A percentile compares a stretch with the other conserved stretches of the same genome.
phyloP scores from a whole-genome alignment of 495 filamentous ascomycete species.

The Emericellopsis terricola region DNA sequence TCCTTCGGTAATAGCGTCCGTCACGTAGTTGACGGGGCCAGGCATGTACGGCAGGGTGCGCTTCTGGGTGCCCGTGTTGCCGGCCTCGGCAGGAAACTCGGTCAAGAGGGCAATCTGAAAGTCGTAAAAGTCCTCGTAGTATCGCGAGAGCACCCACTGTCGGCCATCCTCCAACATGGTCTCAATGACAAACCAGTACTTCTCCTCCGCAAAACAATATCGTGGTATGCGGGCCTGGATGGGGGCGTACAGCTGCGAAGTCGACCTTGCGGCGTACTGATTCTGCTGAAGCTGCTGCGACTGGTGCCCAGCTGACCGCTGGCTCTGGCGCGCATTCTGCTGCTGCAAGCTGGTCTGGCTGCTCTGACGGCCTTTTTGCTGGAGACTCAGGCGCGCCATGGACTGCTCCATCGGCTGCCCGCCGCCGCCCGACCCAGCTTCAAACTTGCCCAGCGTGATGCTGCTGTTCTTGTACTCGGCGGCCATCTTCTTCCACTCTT shows the following conservation, averaged over 20 bases:
- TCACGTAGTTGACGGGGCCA: slow-evolving; percentile 92
- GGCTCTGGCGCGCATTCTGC: background rate
- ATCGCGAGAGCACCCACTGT: slow-evolving; percentile 80
- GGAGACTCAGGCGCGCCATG: slow-evolving; percentile 68
- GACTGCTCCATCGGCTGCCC: slow-evolving; percentile 40
- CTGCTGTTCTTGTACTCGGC: slow-evolving; percentile 98
- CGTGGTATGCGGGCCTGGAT: slow-evolving; percentile 73
- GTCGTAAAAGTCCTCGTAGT: slow-evolving; percentile 97
- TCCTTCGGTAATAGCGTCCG: slow-evolving; percentile 88
- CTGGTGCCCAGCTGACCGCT: background rate
- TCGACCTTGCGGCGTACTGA: slow-evolving; percentile 18
- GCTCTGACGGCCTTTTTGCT: slow-evolving; percentile 11
- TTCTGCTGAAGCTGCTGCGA: slow-evolving; percentile 10
- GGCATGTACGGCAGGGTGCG: slow-evolving; percentile 96
- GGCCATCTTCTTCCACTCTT: slow-evolving; percentile 99
- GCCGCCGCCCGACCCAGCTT: slow-evolving; percentile 26
- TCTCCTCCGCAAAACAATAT: slow-evolving; percentile 93
- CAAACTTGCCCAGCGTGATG: slow-evolving; percentile 85
- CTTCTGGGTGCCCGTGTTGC: slow-evolving; percentile 55
- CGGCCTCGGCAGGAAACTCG: slow-evolving; percentile 86
- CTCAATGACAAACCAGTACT: slow-evolving; percentile 97
- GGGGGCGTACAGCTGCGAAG: slow-evolving; percentile 27
- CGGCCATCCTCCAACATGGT: slow-evolving; percentile 78
- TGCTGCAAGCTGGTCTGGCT: background rate
- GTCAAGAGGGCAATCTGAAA: slow-evolving; percentile 92